phyloP scores from a whole-genome alignment of 768 basidiomycete species.

The Lepiota venenata region DNA sequence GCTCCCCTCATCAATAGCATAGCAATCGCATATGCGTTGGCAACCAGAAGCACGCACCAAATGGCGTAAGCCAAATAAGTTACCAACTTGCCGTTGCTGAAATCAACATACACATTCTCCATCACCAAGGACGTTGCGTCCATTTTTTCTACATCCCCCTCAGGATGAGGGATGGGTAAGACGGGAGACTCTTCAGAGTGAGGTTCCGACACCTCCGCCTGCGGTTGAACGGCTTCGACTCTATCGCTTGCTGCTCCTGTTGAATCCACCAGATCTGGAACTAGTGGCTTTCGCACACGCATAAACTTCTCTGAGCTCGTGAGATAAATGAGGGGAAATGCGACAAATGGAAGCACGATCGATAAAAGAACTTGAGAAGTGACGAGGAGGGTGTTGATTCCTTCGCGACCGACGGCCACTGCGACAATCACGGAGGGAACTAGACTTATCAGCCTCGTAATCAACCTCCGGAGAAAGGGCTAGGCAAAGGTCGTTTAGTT shows the following conservation, averaged over 20 bases:
- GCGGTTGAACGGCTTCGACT: not conserved
- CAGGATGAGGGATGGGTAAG: not conserved
- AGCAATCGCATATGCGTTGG: slow-evolving; percentile 51
- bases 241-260: not conserved
- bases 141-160: slow-evolving; percentile 3
- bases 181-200: not conserved
- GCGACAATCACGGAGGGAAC: slow-evolving; percentile 69
- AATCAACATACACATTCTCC: slow-evolving; percentile 26
- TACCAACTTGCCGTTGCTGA: slow-evolving; percentile 35
- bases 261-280: slow-evolving; percentile 1
- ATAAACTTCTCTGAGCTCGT: slow-evolving; percentile 60
- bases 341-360: slow-evolving; percentile 71
- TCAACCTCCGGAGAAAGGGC: slow-evolving; percentile 61
- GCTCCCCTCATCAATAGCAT: slow-evolving; percentile 27
- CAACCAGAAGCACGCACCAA: slow-evolving; percentile 43
- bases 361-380: slow-evolving; percentile 75
- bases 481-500: slow-evolving; percentile 12
- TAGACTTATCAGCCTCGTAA: slow-evolving; percentile 69
- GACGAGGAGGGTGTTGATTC: slow-evolving; percentile 68
- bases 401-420: slow-evolving; percentile 57
- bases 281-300: slow-evolving; percentile 44
- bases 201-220: not conserved
- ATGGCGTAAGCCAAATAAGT: slow-evolving; percentile 41
- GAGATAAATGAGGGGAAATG: slow-evolving; percentile 68
- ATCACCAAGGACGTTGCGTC: slow-evolving; percentile 11